Evolutionary conservation across 2,329 filamentous ascomycete genomes (phyloP), one percentile per base, ranked within the genome.

Genomic region (Colletotrichum nymphaeae): DNA sequence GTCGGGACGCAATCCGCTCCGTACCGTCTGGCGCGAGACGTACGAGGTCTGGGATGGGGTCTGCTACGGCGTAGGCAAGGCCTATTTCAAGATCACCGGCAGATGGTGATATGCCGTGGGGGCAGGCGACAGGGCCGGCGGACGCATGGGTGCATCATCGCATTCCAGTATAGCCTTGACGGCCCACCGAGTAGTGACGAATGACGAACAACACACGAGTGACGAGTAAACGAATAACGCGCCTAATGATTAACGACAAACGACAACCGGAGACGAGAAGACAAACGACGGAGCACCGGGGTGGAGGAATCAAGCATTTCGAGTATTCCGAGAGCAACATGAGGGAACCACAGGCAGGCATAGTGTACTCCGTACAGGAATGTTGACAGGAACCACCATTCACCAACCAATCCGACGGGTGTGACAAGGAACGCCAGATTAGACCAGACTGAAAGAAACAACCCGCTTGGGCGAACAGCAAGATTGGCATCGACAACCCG

Each of bases 31-130:
- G 77, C 78, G 78, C 64, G 80, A 77, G 74, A 82, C 81, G n/a
- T 78, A 81, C 73, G 78, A 83, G 69, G 62, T 81, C 26, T 85
- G 83, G 83, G 83, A 84, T 26, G 77, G 78, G 11, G 79, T 85
- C n/a, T 78, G 84, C 49, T 81, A 83, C 67, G 78, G 80, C 52
- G 77, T 85, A 55, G 84, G 83, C 57, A 82, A 78, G 68, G 77
- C 78, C 58, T 84, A 84, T 76, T 83, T 80, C 78, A 84, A 81
- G 67, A 74, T 80, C 22, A 69, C 62, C 28, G 72, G 74, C 63
- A 69, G 53, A 71, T 72, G 64, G 67, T 73, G 60, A 73, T 53
- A 22, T 24, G 65, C 67, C 37, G n/a, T 2, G 19, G 46, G 37
- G 37, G 37, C 37, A 26, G 37, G 37, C 14, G 5, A 16, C 22